Percentiles rank a stretch among this genome's conserved stretches.
These are phyloP conservation scores for Pleurozium schreberi DNA, from an alignment of 225 moss, liverwort and hornwort species.

Conservation along the genomic window DNA sequence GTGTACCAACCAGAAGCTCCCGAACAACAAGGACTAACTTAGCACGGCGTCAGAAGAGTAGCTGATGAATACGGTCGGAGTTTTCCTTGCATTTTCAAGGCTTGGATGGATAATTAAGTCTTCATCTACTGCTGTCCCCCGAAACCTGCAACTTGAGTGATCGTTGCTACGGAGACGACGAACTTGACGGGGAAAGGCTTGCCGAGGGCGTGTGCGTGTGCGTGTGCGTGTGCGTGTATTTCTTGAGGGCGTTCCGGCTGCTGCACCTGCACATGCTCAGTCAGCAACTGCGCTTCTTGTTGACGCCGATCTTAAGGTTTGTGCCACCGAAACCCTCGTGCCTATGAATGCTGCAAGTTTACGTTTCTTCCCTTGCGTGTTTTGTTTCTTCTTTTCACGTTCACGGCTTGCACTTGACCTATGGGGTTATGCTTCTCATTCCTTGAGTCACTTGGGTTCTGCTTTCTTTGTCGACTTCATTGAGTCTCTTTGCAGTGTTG, in stretches of 20 bases:
- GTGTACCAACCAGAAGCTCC: slow-evolving; percentile 5
- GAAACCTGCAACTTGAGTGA: not conserved
- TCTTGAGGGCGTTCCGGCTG: not conserved
- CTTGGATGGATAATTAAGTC: not conserved
- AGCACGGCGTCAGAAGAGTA: not conserved
- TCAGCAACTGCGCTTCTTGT: not conserved
- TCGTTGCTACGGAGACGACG: not conserved
- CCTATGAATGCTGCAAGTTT: not conserved
- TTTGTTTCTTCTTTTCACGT: not conserved
- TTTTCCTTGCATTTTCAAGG: not conserved
- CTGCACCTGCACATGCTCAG: not conserved
- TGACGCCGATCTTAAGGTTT: not conserved
- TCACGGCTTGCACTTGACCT: not conserved
- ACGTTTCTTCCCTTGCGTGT: not conserved
- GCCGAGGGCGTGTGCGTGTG: not conserved
- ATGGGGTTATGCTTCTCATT: not conserved
- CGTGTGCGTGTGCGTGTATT: not conserved
- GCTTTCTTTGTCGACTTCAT: too few species aligned
- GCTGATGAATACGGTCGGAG: not conserved
- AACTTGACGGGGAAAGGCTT: not conserved
- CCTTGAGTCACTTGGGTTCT: not conserved
- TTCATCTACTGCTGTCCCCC: not conserved
- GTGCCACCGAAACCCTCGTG: not conserved
- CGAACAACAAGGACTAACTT: not conserved
- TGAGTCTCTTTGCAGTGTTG: not conserved